A percentile compares a stretch with the other conserved stretches of the same genome.
phyloP scores from a whole-genome alignment of 2,329 filamentous ascomycete species.

The Cladosporium sp. region DNA sequence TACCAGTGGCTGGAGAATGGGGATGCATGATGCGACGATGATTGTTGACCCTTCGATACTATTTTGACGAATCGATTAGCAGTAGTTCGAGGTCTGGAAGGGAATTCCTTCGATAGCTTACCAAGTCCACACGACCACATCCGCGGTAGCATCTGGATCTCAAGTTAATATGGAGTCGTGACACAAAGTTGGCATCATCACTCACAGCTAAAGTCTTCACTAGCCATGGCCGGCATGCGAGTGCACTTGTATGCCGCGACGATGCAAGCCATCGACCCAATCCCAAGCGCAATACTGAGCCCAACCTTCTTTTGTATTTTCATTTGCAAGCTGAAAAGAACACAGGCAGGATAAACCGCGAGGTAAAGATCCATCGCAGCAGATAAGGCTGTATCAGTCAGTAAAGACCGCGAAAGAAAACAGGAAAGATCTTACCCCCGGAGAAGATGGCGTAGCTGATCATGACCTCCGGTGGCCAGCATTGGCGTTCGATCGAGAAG shows the following conservation, averaged over 20 bases:
- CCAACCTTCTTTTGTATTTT: slow-evolving; percentile 39
- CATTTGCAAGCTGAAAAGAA: slow-evolving; percentile 37
- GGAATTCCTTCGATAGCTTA: not conserved
- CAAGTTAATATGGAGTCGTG: not conserved
- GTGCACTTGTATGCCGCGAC: slow-evolving; percentile 33
- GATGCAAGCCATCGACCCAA: slow-evolving; percentile 35
- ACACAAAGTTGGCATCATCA: too few relatives aligned
- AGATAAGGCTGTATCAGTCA: not conserved
- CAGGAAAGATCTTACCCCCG: too few relatives aligned
- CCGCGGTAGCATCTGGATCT: slow-evolving; percentile 32
- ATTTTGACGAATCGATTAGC: not conserved
- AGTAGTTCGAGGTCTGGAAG: not conserved
- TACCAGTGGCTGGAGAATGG: slow-evolving; percentile 30
- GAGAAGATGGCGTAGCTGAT: too few relatives aligned
- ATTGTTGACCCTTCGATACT: slow-evolving; percentile 31
- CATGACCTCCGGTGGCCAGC: too few relatives aligned
- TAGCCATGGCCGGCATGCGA: slow-evolving; percentile 25
- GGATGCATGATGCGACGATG: slow-evolving; percentile 35
- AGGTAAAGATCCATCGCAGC: slow-evolving; percentile 37
- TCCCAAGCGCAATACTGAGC: slow-evolving; percentile 35
- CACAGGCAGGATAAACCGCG: slow-evolving; percentile 38
- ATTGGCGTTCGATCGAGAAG: too few relatives aligned
- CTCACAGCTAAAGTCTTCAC: slow-evolving; percentile 31
- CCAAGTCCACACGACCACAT: slow-evolving; percentile 44
- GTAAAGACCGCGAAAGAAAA: too few relatives aligned